phyloP scores from a whole-genome alignment of 768 basidiomycete genomes.

The Boletus speciosus region DNA sequence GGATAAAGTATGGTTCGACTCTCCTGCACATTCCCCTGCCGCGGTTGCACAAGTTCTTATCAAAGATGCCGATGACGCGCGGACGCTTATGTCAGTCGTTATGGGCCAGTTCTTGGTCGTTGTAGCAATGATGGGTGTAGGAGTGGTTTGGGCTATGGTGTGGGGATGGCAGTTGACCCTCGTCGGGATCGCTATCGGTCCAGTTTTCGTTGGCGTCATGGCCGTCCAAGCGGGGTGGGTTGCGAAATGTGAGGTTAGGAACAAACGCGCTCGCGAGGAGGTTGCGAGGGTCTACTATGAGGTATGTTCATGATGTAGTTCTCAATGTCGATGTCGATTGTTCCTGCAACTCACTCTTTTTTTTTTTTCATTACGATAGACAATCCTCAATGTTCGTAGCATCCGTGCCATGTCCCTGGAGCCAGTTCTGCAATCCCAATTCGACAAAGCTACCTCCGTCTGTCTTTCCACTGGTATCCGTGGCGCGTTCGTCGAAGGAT shows the following conservation, averaged over 20 bases:
- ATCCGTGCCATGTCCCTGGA: slow-evolving; percentile 89
- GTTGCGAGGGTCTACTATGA: slow-evolving; percentile 85
- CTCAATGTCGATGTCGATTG: background rate
- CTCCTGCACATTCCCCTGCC: slow-evolving; percentile 52
- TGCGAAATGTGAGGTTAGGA: slow-evolving; percentile 66
- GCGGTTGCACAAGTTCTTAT: slow-evolving; percentile 71
- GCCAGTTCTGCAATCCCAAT: slow-evolving; percentile 61
- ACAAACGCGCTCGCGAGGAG: slow-evolving; percentile 84
- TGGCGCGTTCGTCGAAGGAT: slow-evolving; percentile 86
- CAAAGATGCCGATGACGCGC: slow-evolving; percentile 88
- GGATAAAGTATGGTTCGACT: slow-evolving; percentile 88
- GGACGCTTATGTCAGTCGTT: slow-evolving; percentile 69
- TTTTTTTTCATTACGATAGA: slow-evolving; percentile 35
- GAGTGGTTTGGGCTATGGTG: slow-evolving; percentile 85
- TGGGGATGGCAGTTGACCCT: slow-evolving; percentile 92
- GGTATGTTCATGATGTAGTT: slow-evolving; percentile 39
- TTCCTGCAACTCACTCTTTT: background rate
- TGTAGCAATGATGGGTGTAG: slow-evolving; percentile 73
- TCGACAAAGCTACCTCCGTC: slow-evolving; percentile 55
- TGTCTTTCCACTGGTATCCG: slow-evolving; percentile 67
- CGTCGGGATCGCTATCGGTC: slow-evolving; percentile 82
- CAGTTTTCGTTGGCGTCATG: slow-evolving; percentile 76
- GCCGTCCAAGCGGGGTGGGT: slow-evolving; percentile 71
- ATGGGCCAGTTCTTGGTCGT: slow-evolving; percentile 73
- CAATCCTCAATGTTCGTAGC: slow-evolving; percentile 78